Evolutionary conservation across 2,329 filamentous ascomycete genomes (phyloP).

Genomic region (Fusarium sarcochroum): DNA sequence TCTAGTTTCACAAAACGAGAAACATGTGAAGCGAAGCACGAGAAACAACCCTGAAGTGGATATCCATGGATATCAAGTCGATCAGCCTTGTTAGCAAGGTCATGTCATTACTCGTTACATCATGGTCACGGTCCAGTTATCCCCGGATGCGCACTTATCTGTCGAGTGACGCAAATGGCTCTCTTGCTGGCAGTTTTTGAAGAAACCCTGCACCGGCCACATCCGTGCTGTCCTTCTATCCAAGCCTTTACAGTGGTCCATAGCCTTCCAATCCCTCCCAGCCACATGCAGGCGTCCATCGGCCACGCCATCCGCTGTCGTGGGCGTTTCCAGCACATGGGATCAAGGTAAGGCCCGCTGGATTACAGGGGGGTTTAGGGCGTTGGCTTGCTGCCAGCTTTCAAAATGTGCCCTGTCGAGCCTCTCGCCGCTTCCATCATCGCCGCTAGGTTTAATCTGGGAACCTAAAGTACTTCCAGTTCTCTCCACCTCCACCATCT

Average conservation of each 20-base stretch:
- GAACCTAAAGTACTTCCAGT: slow-evolving; percentile 37
- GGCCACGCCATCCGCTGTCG: slow-evolving; percentile 38
- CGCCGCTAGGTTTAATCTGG: slow-evolving; percentile 43
- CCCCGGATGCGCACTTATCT: slow-evolving; percentile 28
- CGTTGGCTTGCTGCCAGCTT: slow-evolving; percentile 14
- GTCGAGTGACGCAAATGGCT: slow-evolving; percentile 43
- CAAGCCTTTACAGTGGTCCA: slow-evolving; percentile 1
- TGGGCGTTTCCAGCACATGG: slow-evolving; percentile 31
- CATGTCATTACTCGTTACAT: slow-evolving; percentile 33
- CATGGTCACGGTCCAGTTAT: slow-evolving; percentile 27
- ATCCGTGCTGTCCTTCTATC: slow-evolving; percentile 7
- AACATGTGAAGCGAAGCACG: slow-evolving; percentile 12
- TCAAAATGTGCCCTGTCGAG: slow-evolving; percentile 25
- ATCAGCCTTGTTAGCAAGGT: slow-evolving; percentile 17
- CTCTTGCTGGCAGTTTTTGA: slow-evolving; percentile 30
- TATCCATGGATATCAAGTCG: slow-evolving; percentile 2
- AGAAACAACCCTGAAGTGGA: slow-evolving; percentile 22
- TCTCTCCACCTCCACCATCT: slow-evolving; percentile 46
- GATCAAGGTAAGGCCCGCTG: slow-evolving; percentile 28
- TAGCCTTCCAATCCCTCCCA: slow-evolving; percentile 9
- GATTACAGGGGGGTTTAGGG: slow-evolving; percentile 26
- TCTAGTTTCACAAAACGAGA: neutral
- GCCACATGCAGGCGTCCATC: slow-evolving; percentile 38
- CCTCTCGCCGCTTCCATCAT: slow-evolving; percentile 46
- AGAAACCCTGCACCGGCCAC: slow-evolving; percentile 22